A percentile compares a stretch with the other conserved stretches of the same genome.
These are phyloP conservation scores for Rosellinia necatrix DNA, from an alignment of 2,329 filamentous ascomycete species.

Conservation along the genomic window DNA sequence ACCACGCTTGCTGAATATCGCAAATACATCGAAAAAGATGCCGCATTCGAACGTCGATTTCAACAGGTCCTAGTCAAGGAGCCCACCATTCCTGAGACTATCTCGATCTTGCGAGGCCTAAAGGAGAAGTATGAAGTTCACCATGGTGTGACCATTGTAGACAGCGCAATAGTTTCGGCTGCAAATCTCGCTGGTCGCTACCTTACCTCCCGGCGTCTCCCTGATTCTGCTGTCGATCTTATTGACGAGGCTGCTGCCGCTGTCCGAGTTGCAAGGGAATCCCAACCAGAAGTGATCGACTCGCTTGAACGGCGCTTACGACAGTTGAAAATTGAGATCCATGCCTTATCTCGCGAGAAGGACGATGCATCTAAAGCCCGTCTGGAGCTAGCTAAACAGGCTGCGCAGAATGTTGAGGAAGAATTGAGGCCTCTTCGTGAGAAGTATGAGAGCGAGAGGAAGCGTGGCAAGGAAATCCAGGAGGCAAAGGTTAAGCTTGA, in stretches of 20 bases:
- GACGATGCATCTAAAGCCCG: slow-evolving; percentile 89
- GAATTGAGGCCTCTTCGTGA: slow-evolving; percentile 89
- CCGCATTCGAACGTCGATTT: slow-evolving; percentile 96
- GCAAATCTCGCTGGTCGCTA: slow-evolving; percentile 94
- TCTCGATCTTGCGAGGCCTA: slow-evolving; percentile 96
- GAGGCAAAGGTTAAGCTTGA: slow-evolving; percentile 95
- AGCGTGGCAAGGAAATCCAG: slow-evolving; percentile 88
- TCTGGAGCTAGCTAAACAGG: slow-evolving; percentile 80
- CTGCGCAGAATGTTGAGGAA: slow-evolving; percentile 92
- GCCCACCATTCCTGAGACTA: slow-evolving; percentile 82
- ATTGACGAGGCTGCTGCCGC: slow-evolving; percentile 96
- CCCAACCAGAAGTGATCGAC: slow-evolving; percentile 93
- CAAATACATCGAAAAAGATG: slow-evolving; percentile 99
- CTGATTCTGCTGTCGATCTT: slow-evolving; percentile 94
- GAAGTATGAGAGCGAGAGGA: slow-evolving; percentile 94
- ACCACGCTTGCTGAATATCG: slow-evolving; percentile 95
- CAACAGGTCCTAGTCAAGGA: slow-evolving; percentile 98
- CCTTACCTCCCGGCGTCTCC: slow-evolving; percentile 85
- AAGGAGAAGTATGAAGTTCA: slow-evolving; percentile 99
- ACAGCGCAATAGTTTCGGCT: slow-evolving; percentile 88
- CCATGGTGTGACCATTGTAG: slow-evolving; percentile 95
- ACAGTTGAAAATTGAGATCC: slow-evolving; percentile 96
- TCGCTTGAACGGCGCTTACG: slow-evolving; percentile 87
- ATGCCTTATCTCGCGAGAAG: slow-evolving; percentile 90
- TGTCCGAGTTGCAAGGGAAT: slow-evolving; percentile 94